Conservation (phyloP, 106 monocot species). For the Dendrobium huoshanense region DNA sequence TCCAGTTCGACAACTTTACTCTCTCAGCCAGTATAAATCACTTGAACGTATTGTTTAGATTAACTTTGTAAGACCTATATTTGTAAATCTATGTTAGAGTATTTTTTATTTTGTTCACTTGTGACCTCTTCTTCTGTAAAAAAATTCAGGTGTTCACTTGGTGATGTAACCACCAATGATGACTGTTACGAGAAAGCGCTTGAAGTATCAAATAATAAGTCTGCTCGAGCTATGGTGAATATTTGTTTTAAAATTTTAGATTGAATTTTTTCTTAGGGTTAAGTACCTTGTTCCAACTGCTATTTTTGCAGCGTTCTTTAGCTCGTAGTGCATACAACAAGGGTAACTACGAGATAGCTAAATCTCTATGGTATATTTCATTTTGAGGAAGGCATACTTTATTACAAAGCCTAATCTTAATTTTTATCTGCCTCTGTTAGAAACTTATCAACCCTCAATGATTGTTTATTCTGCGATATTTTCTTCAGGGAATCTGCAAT, state of each 20-base stretch:
- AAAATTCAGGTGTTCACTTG: constrained; percentile 81
- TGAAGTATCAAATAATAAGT: constrained; percentile 86
- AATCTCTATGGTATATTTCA: constrained; percentile 69
- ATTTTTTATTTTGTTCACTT: neutral
- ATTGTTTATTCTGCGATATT: neutral
- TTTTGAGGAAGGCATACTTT: constrained; percentile 3
- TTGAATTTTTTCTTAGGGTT: neutral
- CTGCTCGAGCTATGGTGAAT: constrained; percentile 84
- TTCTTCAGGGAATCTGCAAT: constrained; percentile 81
- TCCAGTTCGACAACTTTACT: neutral
- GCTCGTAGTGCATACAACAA: constrained; percentile 93
- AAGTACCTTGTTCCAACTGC: neutral
- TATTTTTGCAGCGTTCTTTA: constrained; percentile 60
- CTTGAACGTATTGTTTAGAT: neutral
- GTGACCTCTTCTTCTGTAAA: neutral
- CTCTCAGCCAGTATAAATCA: neutral
- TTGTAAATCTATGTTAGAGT: neutral
- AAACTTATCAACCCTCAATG: neutral
- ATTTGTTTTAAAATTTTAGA: neutral
- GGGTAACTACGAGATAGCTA: constrained; percentile 69
- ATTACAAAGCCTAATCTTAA: neutral
- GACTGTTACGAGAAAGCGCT: constrained; percentile 78
- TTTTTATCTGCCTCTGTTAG: neutral
- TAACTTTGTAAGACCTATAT: neutral
- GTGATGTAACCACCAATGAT: constrained; percentile 89